phyloP scores from a whole-genome alignment of 805 yeast genomes.

The Lipomyces japonicus region DNA sequence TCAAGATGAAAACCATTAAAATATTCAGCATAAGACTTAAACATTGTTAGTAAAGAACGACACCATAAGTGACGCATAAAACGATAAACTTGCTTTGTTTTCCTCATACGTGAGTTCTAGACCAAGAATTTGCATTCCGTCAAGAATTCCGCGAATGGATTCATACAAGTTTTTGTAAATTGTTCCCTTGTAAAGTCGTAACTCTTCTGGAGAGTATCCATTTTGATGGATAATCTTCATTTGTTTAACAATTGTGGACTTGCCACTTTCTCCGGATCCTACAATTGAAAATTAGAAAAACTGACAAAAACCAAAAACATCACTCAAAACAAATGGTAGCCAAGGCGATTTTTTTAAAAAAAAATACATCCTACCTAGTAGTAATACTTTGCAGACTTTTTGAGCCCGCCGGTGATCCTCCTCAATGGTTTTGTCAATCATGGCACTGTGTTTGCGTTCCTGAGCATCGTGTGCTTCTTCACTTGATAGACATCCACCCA shows the following conservation, averaged over 20 bases:
- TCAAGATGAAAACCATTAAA: constrained; percentile 23
- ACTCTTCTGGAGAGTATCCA: constrained; percentile 68
- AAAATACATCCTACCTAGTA: constrained; percentile 38
- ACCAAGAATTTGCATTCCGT: constrained; percentile 37
- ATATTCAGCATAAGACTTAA: constrained; percentile 6
- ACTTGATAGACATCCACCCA: constrained; percentile 23
- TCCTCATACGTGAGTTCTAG: constrained; percentile 4
- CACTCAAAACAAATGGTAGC: no score
- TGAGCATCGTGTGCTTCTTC: constrained; percentile 7
- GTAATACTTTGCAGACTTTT: constrained; percentile 64
- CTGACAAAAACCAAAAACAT: background rate
- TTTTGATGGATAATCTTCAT: constrained; percentile 73
- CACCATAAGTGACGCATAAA: constrained; percentile 34
- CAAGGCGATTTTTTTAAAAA: no score
- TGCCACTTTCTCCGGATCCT: constrained; percentile 84
- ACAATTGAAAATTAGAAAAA: constrained; percentile 40
- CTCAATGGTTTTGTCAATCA: constrained; percentile 25
- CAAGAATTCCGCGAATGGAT: constrained; percentile 65
- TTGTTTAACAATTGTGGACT: constrained; percentile 75
- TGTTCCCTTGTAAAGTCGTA: constrained; percentile 69
- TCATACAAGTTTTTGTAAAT: constrained; percentile 75
- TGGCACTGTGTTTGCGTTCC: constrained; percentile 21
- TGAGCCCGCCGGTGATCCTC: constrained; percentile 28
- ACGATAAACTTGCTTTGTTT: constrained; percentile 3
- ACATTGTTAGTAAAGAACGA: constrained; percentile 33